A percentile compares a stretch with the other conserved stretches of the same genome.
These are phyloP conservation scores for Fraxinus cuspidata DNA, from an alignment of 257 asterid genomes.

Conservation along the genomic window DNA sequence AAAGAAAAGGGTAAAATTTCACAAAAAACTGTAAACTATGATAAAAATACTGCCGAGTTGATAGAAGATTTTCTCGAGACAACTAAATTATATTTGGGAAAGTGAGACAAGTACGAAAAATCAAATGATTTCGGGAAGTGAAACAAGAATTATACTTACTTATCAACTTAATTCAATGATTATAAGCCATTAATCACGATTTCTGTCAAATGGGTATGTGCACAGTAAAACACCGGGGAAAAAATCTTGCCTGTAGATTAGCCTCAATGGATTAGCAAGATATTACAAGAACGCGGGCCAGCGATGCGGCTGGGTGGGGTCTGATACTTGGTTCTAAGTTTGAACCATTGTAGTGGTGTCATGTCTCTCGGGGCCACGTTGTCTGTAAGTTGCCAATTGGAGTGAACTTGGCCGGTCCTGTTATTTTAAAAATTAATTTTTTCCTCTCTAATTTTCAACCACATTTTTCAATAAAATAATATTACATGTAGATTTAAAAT, in stretches of 20 bases:
- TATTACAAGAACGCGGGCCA: conserved; percentile 6
- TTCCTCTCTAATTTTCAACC: too few relatives aligned
- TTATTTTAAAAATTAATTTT: too few relatives aligned
- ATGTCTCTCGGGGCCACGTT: conserved; percentile 43
- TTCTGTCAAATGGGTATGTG: conserved; percentile 46
- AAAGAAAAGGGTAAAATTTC: conserved; percentile 36
- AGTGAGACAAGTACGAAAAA: not conserved
- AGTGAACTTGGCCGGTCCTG: too few relatives aligned
- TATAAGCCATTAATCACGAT: conserved; percentile 48
- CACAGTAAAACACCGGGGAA: conserved; percentile 57
- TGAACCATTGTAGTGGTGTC: not conserved
- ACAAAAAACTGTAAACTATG: conserved; percentile 16
- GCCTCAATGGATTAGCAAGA: conserved; percentile 83
- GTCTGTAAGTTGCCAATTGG: conserved; percentile 37
- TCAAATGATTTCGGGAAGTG: conserved; percentile 33
- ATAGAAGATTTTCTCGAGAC: conserved; percentile 1
- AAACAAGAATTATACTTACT: not conserved
- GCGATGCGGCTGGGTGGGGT: conserved; percentile 23
- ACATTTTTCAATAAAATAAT: too few relatives aligned
- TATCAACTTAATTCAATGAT: conserved; percentile 32
- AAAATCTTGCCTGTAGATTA: conserved; percentile 50
- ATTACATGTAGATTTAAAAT: too few relatives aligned
- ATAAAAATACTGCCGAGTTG: not conserved
- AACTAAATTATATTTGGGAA: not conserved
- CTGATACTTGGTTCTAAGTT: not conserved